Base-by-base conservation (phyloP, 345 rosid genomes). In the Eucalyptus curtisii region DNA sequence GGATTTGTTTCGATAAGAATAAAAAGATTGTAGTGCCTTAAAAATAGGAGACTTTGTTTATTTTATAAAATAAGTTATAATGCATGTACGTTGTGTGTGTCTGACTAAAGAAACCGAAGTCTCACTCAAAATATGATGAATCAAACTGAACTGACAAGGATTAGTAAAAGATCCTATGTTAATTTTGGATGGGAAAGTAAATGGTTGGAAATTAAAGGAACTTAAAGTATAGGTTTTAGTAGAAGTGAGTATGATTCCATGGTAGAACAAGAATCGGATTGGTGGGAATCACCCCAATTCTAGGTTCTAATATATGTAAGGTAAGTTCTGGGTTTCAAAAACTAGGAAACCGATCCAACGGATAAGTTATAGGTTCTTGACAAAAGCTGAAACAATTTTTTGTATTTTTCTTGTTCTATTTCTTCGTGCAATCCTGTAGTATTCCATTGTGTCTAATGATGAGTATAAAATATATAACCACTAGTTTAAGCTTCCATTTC, bases 371-470 rank as follows among this genome's bases (percentile, higher is more conserved):
- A 55, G 30, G 5, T 22, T 55, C 27, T 24, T 22, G 30, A 55
- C 30, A 1, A 55, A 55, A 55, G 27, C 13, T 24, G 0, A 55
- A 55, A 55, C 13, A 22, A 55, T 0, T 10, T 10, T 24, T 55
- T 55, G 27, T 19, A 52, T 24, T 55, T 24, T 55, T 55, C 5
- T 55, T 55, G 27, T 24, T 55, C 30, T 24, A 55, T 55, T 55
- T 55, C 13, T 55, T 55, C 6, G 1, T 2, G 5, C 61, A 55
- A 55, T 55, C 30, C 0, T 55, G 13, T 2, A 24, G 3, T 10
- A 24, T 55, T 55, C 30, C 27, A 24, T 55, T 6, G 61, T 55
- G 27, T 55, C 6, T 24, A 52, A 52, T 52, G 24, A 52, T 19
- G 9, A 52, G 20, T 52, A 24, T 22, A 24, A 1, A 55, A 22